Evolutionary conservation across 192 early-diverging fungal genomes (phyloP), one percentile per base, ranked within the genome.

Genomic region (Lunasporangiospora selenospora): DNA sequence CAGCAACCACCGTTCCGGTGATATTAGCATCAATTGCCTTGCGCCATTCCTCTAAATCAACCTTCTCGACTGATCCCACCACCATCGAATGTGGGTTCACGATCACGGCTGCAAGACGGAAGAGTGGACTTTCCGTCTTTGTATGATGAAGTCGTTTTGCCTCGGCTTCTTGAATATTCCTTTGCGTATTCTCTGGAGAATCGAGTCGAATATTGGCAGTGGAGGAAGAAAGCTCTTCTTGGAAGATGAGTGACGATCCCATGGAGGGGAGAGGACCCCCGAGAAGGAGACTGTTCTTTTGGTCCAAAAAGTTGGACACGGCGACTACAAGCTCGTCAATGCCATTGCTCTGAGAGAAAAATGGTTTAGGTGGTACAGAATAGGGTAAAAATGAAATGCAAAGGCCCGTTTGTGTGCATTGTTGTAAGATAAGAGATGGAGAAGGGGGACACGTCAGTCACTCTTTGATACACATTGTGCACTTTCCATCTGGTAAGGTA

Each of bases 41-140:
- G 24, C 57, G 50, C 73, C 73, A 75, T 2, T 33, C 30, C 0
- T 53, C 56, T 33, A 65, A 7, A 3, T 64, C n/a, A 4, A 75
- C 63, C 12, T 64, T 64, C 50, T 75, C 73, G 33, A 75, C 44
- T 1, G 73, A 37, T 8, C 73, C 66, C 15, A 55, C 9, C 2
- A 41, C 47, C 1, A 42, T 7, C 3, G 40, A 42, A 5, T 53
- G 38, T 16, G 62, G 62, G 51, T 53, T 61, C 19, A 65, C 51
- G 38, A 75, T 57, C 21, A 75, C 73, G 27, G 73, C 62, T 4
- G 63, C 58, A 13, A 75, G 55, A 10, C 57, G 40, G 58, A 43
- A 70, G 21, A 61, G 15, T 3, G 66, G 58, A 3, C 34, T 43
- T 26, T 41, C 47, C 8, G 47, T 64, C 58, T 70, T 60, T 44